Evolutionary conservation across 2,329 filamentous ascomycete species (phyloP), one percentile per base, ranked within the genome.

Genomic region (Trichophyton simii): DNA sequence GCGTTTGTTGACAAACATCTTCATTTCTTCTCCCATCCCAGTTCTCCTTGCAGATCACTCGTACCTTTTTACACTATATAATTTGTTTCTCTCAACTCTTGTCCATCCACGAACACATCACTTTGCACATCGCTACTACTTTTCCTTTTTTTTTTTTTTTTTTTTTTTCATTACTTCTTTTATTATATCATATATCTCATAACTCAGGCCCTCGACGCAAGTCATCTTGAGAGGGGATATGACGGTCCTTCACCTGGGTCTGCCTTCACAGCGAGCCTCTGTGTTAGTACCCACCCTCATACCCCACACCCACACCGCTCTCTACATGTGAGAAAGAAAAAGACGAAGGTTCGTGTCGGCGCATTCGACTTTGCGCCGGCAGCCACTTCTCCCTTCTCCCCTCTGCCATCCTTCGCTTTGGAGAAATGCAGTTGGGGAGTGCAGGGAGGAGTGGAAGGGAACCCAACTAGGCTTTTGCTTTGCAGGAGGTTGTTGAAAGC

Each of bases 1-100:
- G 52, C 52, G 52, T 55, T 55, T 55, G 52, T 55, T 55, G 52
- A 55, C 52, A 55, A 55, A 55, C 52, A 36, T 55, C 52, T 38
- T 38, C 34, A 4, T 13, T 38, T 55, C 52, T 55, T 55, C 52
- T 55, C 52, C 52, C 5, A 38, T 38, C 11, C 34, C 34, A 11
- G 34, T 38, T 38, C 11, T 55, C 20, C 28, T 31, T 55, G 52
- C 52, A 55, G 52, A 36, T 38, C 31, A 55, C 34, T 55, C 28
- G 1, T 44, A 18, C 28, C 20, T 11, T 36, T 25, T 36, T n/a
- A 34, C 18, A 28, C 31, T 55, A 55, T 55, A 55, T 55, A 55
- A 55, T 38, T 31, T 31, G 28, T 31, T 55, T 36, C 52, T n/a
- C 52, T 20, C 46, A 13, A 28, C 52, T 55, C 52, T 36, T 55